phyloP scores from a whole-genome alignment of 2,329 filamentous ascomycete species.

The Diaporthe caulivora region DNA sequence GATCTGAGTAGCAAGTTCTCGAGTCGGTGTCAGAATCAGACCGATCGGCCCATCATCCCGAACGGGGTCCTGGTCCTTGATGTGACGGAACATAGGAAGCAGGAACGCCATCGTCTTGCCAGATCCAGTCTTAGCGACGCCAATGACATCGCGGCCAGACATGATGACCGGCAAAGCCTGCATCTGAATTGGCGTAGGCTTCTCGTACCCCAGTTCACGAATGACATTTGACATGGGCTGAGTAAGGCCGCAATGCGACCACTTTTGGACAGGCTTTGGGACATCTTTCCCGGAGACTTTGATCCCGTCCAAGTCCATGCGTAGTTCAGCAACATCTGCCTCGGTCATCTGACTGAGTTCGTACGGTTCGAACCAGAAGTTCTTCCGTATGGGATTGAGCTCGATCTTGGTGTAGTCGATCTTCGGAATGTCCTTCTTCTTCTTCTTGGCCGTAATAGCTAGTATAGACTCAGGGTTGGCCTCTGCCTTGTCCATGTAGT shows the following conservation, averaged over 20 bases:
- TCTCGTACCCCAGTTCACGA: conserved; percentile 83
- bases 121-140: conserved; percentile 96
- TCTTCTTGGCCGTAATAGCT: conserved; percentile 73
- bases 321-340: conserved; percentile 83
- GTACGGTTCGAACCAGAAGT: conserved; percentile 92
- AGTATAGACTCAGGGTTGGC: conserved; percentile 62
- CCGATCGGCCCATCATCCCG: conserved; percentile 90
- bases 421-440: conserved; percentile 94
- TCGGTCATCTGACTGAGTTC: conserved; percentile 88
- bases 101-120: conserved; percentile 97
- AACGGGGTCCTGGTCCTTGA: conserved; percentile 89
- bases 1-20: conserved; percentile 94
- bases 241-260: conserved; percentile 93
- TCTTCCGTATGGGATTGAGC: conserved; percentile 88
- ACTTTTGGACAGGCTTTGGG: conserved; percentile 94
- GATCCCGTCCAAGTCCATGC: conserved; percentile 93
- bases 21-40: conserved; percentile 92
- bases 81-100: conserved; percentile 97
- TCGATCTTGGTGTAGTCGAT: conserved; percentile 90
- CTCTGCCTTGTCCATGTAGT: conserved; percentile 62
- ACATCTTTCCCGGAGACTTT: conserved; percentile 91
- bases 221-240: conserved; percentile 90
- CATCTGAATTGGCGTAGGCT: conserved; percentile 92
- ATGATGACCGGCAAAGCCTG: conserved; percentile 96
- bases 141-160: conserved; percentile 95